These are phyloP conservation scores for Grigorovia jiainica DNA, from an alignment of 805 yeast genomes.

Conservation along the genomic window DNA sequence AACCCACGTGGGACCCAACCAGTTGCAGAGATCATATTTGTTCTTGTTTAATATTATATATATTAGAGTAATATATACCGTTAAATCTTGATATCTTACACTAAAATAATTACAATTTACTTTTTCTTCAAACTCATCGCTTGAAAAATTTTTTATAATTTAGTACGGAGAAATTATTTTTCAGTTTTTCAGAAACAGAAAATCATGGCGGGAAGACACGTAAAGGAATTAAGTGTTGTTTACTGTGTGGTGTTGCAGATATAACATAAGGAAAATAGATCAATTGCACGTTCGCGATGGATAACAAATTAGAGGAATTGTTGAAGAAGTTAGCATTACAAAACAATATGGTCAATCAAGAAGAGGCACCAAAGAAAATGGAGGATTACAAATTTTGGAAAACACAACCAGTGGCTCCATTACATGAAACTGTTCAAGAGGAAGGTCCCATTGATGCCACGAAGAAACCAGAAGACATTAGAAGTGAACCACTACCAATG, in stretches of 20 bases:
- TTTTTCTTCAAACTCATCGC: slow-evolving; percentile 4
- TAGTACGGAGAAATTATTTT: background rate
- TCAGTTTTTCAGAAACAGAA: too few species aligned
- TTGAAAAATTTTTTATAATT: slow-evolving; percentile 3
- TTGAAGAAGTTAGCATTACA: slow-evolving; percentile 31
- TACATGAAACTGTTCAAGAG: slow-evolving; percentile 52
- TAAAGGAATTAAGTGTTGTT: too few species aligned
- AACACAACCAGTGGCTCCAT: slow-evolving; percentile 86
- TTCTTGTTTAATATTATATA: background rate
- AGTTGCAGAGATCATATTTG: slow-evolving; percentile 75
- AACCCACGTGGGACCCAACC: slow-evolving; percentile 95
- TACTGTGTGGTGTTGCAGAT: background rate
- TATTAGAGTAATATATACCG: too few species aligned
- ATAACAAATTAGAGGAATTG: slow-evolving; percentile 39
- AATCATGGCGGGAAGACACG: slow-evolving; percentile 12
- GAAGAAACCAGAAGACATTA: slow-evolving; percentile 65
- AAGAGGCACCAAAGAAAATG: slow-evolving; percentile 53
- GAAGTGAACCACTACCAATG: slow-evolving; percentile 61
- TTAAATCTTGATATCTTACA: too few species aligned
- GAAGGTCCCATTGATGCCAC: slow-evolving; percentile 75
- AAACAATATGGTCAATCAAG: slow-evolving; percentile 23
- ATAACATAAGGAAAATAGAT: background rate
- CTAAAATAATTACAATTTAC: too few species aligned
- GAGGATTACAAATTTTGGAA: slow-evolving; percentile 94
- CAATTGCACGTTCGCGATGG: slow-evolving; percentile 5